A percentile compares a stretch with the other conserved stretches of the same genome.
Evolutionary conservation across 331 rosid species (phyloP).

Genomic region (Cydonia oblonga): DNA sequence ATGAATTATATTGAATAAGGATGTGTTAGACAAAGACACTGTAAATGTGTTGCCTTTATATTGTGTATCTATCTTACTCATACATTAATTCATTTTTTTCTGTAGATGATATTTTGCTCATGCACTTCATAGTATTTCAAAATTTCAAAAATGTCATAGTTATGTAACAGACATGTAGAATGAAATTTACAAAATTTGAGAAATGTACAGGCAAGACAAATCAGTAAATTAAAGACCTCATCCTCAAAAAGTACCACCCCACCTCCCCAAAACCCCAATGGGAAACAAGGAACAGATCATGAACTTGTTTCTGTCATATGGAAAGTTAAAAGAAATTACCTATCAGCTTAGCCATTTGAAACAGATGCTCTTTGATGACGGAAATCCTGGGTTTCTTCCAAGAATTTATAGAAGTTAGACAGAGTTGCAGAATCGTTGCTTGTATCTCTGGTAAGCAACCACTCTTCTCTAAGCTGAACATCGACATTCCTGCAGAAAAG

Average conservation of each 20-base stretch:
- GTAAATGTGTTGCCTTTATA: too few relatives aligned
- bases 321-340: conserved; percentile 19
- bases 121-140: too few relatives aligned
- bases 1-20: not conserved
- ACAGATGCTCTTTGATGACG: conserved; percentile 3
- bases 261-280: not conserved
- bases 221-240: not conserved
- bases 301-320: not conserved
- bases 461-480: conserved; percentile 57
- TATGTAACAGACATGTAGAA: too few relatives aligned
- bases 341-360: conserved; percentile 18
- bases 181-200: not conserved
- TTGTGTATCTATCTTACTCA: too few relatives aligned
- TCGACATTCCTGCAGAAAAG: conserved; percentile 50
- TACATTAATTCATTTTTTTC: too few relatives aligned
- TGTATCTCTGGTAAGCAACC: conserved; percentile 65
- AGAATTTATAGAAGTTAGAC: conserved; percentile 40
- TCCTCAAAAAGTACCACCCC: not conserved
- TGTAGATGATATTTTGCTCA: too few relatives aligned
- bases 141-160: too few relatives aligned
- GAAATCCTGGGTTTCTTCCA: conserved; percentile 35
- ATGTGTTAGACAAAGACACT: not conserved
- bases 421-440: conserved; percentile 37
- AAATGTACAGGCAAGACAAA: not conserved
- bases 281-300: not conserved